Base-by-base conservation (phyloP, 129 eudicot species). In the Centella asiatica region DNA sequence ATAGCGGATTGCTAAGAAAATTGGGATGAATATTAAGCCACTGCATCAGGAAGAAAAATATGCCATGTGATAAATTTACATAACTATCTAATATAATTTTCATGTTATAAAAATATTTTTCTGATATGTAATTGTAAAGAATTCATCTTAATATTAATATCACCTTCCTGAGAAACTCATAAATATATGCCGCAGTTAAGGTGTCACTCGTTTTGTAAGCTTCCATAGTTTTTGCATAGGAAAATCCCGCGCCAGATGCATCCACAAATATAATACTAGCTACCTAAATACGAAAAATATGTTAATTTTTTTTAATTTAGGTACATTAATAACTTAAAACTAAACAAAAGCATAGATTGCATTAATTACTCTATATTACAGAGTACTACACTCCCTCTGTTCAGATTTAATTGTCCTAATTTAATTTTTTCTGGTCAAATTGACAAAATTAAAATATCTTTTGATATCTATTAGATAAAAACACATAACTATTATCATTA, bases 81-180 rank as follows among this genome's bases (percentile, higher is more conserved):
- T 6, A 32, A 32, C 3, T 32, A 2, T 32, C 6, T 6, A 6
- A 6, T 2, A 32, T 32, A 32, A 32, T 32, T 32, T 32, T 6
- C 3, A 32, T 32, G 36, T 32, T 32, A 2, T 6, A 2, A 32
- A 32, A 32, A 32, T 4, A 1, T 34, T 4, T 13, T 7, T 37
- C n/a, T n/a, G n/a, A n/a, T n/a, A n/a, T n/a, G n/a, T n/a, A n/a
- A n/a, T n/a, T n/a, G n/a, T n/a, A n/a, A n/a, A n/a, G n/a, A n/a
- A n/a, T n/a, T n/a, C n/a, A n/a, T n/a, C n/a, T n/a, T n/a, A n/a
- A n/a, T n/a, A n/a, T n/a, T n/a, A n/a, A n/a, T n/a, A n/a, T n/a
- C 24, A 77, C 82, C 82, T 72, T 77, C 27, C 15, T 12, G 18
- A 77, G 45, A 57, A 77, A 77, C 8, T 62, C 55, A 40, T 77